phyloP scores from a whole-genome alignment of 805 yeast genomes.

The Suhomyces sp. region DNA sequence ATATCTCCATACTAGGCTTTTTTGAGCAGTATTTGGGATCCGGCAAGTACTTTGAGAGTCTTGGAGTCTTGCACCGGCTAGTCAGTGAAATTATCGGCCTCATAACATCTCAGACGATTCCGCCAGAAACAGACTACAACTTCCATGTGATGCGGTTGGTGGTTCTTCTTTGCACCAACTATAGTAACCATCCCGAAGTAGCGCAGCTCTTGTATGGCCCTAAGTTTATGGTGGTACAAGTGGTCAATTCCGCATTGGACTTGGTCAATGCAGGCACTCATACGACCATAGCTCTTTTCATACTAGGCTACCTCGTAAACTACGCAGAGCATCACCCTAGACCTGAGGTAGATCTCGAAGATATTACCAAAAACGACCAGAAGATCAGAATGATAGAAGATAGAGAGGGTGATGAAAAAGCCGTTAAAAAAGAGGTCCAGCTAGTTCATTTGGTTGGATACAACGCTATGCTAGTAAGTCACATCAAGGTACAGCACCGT shows the following conservation, averaged over 20 bases:
- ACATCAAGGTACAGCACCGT: slow-evolving; percentile 6
- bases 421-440: neutral
- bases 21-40: neutral
- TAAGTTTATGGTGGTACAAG: neutral
- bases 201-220: neutral
- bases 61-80: neutral
- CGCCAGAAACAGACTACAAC: neutral
- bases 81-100: neutral
- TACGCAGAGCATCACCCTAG: neutral
- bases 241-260: neutral
- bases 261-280: neutral
- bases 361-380: neutral
- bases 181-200: neutral
- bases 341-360: neutral
- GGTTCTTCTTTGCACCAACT: neutral
- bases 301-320: slow-evolving; percentile 15
- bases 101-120: neutral
- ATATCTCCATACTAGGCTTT: neutral
- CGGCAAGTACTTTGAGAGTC: neutral
- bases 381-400: neutral
- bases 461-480: slow-evolving; percentile 11
- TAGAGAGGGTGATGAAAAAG: slow-evolving; percentile 5
- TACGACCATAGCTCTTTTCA: slow-evolving; percentile 4
- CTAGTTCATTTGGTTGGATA: slow-evolving; percentile 16
- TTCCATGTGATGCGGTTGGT: neutral